Evolutionary conservation across 306 rosid species (phyloP).

Genomic region (Lathyrus oleraceus): DNA sequence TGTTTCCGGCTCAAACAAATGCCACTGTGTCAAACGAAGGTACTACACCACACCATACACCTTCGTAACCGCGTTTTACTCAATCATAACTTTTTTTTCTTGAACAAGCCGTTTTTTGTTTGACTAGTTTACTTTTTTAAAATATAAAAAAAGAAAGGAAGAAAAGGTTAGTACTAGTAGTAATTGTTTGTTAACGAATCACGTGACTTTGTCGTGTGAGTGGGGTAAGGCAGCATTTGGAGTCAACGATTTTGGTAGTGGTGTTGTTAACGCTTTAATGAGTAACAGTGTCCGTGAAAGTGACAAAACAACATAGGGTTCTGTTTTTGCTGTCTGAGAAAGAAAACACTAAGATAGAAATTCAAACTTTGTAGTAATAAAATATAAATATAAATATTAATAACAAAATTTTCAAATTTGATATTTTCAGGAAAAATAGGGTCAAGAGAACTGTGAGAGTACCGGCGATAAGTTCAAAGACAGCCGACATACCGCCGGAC

Average conservation of each 20-base stretch:
- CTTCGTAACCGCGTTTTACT: not conserved
- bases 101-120: slow-evolving; percentile 32
- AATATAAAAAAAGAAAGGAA: not conserved
- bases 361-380: not conserved
- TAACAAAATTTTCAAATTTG: not conserved
- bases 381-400: not conserved
- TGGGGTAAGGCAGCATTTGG: slow-evolving; percentile 20
- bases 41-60: slow-evolving; percentile 40
- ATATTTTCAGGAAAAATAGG: slow-evolving; percentile 68
- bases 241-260: slow-evolving; percentile 54
- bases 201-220: slow-evolving; percentile 31
- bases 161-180: too few species aligned
- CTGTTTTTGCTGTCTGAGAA: slow-evolving; percentile 17
- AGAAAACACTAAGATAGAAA: not conserved
- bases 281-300: slow-evolving; percentile 49
- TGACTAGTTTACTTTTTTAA: not conserved
- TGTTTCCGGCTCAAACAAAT: slow-evolving; percentile 62
- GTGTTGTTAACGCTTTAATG: slow-evolving; percentile 37
- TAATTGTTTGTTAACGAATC: slow-evolving; percentile 16
- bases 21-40: slow-evolving; percentile 92
- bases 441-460: slow-evolving; percentile 74
- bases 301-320: slow-evolving; percentile 40
- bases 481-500: slow-evolving; percentile 92
- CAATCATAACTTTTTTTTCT: not conserved
- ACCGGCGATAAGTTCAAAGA: slow-evolving; percentile 84